Evolutionary conservation across 495 filamentous ascomycete genomes (phyloP), one percentile per base, ranked within the genome.

Genomic region (Aspergillus bertholletiae): DNA sequence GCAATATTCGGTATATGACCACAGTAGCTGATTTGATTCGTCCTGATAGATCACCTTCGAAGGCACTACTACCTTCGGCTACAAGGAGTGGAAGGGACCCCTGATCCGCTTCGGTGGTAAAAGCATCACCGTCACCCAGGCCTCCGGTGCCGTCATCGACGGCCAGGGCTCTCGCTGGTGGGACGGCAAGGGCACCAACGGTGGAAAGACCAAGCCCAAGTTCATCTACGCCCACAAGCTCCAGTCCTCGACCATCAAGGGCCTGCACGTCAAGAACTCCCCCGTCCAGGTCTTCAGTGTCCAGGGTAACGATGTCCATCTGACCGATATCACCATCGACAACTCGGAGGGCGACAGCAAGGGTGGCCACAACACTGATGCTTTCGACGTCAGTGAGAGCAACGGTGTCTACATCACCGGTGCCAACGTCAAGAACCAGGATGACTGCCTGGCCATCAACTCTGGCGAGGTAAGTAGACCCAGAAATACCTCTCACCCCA

Each of bases 401-500:
- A 74, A 67, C 34, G 70, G 73, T 15, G 69, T 85, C 17, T 79
- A 73, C 34, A 85, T 87, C 59, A 67, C 65, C 20, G 73, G 74
- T n/a, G 79, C 81, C 7, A 80, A 64, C 27, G 71, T 84, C 17
- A 72, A 78, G 54, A 86, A 80, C 63, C 84, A 86, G 69, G 83
- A 86, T 51, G 83, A 86, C 64, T 88, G 84, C 57, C 61, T 88
- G 11, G 84, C 82, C 17, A 65, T 87, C 60, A 86, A 84, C 69
- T 84, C 79, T 1, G 84, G 84, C 46, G 76, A 68, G 2, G 67
- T 71, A 39, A 49, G 50, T 22, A 7, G 13, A 50, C 15, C 30
- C 7, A 3, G 13, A 1, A 18, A 32, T n/a, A n/a, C n/a, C n/a
- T n/a, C n/a, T 17, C 28, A 8, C 27, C 47, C 47, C 9, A 32